Conservation (phyloP, 768 basidiomycete genomes). For the Lactarius hatsudake region DNA sequence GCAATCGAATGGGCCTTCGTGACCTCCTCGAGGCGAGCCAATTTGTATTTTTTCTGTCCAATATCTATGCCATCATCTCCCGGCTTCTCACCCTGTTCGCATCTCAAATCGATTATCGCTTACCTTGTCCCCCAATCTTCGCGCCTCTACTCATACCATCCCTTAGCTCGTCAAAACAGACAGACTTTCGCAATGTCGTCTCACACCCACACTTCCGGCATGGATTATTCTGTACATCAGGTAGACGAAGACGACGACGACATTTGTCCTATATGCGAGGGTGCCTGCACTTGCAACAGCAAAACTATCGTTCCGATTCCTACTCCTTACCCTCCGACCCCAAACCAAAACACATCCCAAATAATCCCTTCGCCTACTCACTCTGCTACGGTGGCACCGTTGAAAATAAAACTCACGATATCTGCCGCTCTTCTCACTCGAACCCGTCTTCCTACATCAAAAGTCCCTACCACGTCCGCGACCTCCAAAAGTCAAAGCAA, state of each 20-base stretch:
- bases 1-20: constrained; percentile 19
- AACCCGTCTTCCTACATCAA: constrained; percentile 8
- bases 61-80: constrained; percentile 23
- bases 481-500: constrained; percentile 22
- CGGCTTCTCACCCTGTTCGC: constrained; percentile 16
- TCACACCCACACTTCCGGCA: constrained; percentile 64
- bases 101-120: constrained; percentile 17
- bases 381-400: constrained; percentile 9
- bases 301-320: constrained; percentile 19
- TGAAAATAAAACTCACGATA: constrained; percentile 30
- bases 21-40: constrained; percentile 24
- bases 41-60: constrained; percentile 17
- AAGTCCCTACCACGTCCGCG: background rate
- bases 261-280: constrained; percentile 89
- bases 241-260: constrained; percentile 80
- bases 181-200: constrained; percentile 62
- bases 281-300: constrained; percentile 76
- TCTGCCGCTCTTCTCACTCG: constrained; percentile 26
- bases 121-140: constrained; percentile 6
- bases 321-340: constrained; percentile 10
- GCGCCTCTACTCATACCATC: constrained; percentile 22
- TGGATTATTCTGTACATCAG: constrained; percentile 34
- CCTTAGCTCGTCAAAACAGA: constrained; percentile 45
- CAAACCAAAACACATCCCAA: constrained; percentile 13
- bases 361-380: constrained; percentile 5